Conservation (phyloP, 2,329 filamentous ascomycete genomes). For the Pseudocercospora macadamiae region DNA sequence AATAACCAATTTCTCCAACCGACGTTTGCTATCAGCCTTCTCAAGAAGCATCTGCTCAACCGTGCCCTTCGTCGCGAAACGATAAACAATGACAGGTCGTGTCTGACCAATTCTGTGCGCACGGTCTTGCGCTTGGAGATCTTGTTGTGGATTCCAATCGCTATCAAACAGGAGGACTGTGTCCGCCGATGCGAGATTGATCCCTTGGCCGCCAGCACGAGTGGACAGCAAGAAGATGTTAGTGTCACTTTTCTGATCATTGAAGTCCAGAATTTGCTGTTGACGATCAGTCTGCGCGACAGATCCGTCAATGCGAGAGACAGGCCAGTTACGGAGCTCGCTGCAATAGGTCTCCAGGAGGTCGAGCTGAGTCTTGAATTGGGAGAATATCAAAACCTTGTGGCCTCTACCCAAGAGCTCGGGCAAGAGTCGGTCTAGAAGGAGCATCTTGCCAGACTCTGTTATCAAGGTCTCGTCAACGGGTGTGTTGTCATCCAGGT, state of each 20-base stretch:
- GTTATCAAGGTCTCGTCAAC: slow-evolving; percentile 80
- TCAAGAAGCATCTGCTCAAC: slow-evolving; percentile 86
- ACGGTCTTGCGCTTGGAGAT: slow-evolving; percentile 93
- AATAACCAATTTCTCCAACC: slow-evolving; percentile 92
- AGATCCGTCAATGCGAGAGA: slow-evolving; percentile 88
- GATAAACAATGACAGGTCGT: slow-evolving; percentile 87
- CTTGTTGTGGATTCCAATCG: slow-evolving; percentile 95
- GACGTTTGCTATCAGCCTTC: slow-evolving; percentile 86
- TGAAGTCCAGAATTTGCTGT: slow-evolving; percentile 54
- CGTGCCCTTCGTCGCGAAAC: slow-evolving; percentile 88
- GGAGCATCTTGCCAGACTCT: slow-evolving; percentile 91
- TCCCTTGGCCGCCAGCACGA: slow-evolving; percentile 89
- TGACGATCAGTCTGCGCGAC: slow-evolving; percentile 69
- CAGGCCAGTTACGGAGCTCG: slow-evolving; percentile 75
- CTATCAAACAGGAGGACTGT: slow-evolving; percentile 90
- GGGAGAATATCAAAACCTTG: slow-evolving; percentile 94
- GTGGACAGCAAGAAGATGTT: slow-evolving; percentile 88
- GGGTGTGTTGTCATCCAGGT: slow-evolving; percentile 60
- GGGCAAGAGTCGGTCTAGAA: slow-evolving; percentile 83
- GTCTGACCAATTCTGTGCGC: slow-evolving; percentile 94
- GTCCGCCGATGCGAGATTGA: slow-evolving; percentile 89
- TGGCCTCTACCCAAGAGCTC: slow-evolving; percentile 73
- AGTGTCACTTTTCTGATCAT: slow-evolving; percentile 41
- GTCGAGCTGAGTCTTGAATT: slow-evolving; percentile 93
- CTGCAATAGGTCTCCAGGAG: slow-evolving; percentile 84